Conservation (phyloP, 192 early-diverging fungal species). For the Coemansia sp. region DNA sequence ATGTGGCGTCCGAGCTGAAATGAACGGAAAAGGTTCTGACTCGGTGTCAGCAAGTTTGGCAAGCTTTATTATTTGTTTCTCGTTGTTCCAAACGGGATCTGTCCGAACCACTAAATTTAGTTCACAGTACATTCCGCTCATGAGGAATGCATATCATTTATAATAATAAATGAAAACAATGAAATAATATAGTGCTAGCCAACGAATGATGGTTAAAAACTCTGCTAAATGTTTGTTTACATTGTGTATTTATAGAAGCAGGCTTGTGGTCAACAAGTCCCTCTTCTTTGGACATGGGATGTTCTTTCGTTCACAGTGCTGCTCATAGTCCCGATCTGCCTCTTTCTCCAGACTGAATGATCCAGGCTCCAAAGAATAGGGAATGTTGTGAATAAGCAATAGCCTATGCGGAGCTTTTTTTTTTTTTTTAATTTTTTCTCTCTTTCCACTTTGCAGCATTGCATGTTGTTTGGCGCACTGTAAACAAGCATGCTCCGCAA, state of each 20-base stretch:
- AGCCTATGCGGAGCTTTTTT: too few relatives aligned
- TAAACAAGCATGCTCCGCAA: neutral
- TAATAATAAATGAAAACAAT: too few relatives aligned
- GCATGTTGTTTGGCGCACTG: too few relatives aligned
- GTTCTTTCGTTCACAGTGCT: neutral
- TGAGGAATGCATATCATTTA: too few relatives aligned
- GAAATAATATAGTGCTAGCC: too few relatives aligned
- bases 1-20: neutral
- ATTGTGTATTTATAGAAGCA: neutral
- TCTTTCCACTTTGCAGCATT: too few relatives aligned
- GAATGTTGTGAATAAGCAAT: too few relatives aligned
- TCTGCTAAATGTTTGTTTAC: neutral
- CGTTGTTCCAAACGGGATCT: neutral
- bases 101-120: neutral
- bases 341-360: too few relatives aligned
- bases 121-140: too few relatives aligned
- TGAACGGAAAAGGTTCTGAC: neutral
- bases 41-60: neutral
- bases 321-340: neutral
- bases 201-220: too few relatives aligned
- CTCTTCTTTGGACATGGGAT: neutral
- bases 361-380: too few relatives aligned
- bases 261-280: neutral
- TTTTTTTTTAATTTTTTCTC: too few relatives aligned
- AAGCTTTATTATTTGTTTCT: neutral